Percentiles rank a stretch among this genome's conserved stretches.
Evolutionary conservation across 306 rosid species (phyloP).

Genomic region (Prosopis cineraria): DNA sequence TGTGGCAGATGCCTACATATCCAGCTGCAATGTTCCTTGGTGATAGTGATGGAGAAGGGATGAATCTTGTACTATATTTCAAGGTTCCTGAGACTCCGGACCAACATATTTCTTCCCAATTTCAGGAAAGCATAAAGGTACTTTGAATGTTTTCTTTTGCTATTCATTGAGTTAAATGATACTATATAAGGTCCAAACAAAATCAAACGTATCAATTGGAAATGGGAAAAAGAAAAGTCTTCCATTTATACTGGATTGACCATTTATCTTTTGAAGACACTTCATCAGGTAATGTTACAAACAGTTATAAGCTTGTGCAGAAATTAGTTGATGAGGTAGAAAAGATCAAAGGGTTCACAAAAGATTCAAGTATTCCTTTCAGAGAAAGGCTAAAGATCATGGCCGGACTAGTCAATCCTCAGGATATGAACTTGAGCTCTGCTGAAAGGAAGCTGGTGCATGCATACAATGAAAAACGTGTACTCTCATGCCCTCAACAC

Average conservation of each 20-base stretch:
- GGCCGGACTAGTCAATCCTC: constrained; percentile 87
- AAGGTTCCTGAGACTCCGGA: constrained; percentile 70
- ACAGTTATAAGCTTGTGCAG: constrained; percentile 37
- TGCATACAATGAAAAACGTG: constrained; percentile 89
- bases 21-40: constrained; percentile 93
- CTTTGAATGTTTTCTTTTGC: background rate
- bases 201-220: background rate
- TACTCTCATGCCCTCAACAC: constrained; percentile 96
- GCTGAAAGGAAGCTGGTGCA: constrained; percentile 79
- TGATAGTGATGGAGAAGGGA: constrained; percentile 89
- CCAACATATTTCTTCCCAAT: constrained; percentile 65
- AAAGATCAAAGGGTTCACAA: constrained; percentile 87
- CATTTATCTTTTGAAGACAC: background rate
- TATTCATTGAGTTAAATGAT: background rate
- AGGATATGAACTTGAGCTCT: constrained; percentile 79
- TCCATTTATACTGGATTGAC: background rate
- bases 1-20: constrained; percentile 80
- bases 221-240: background rate
- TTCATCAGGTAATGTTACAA: background rate
- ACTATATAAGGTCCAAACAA: background rate
- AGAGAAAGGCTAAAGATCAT: constrained; percentile 92
- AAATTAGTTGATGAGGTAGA: constrained; percentile 86
- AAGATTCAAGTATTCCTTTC: constrained; percentile 66
- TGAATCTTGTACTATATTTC: constrained; percentile 86
- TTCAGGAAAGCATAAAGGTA: constrained; percentile 84